phyloP scores from a whole-genome alignment of 768 basidiomycete genomes.

The Hortiboletus campestris region DNA sequence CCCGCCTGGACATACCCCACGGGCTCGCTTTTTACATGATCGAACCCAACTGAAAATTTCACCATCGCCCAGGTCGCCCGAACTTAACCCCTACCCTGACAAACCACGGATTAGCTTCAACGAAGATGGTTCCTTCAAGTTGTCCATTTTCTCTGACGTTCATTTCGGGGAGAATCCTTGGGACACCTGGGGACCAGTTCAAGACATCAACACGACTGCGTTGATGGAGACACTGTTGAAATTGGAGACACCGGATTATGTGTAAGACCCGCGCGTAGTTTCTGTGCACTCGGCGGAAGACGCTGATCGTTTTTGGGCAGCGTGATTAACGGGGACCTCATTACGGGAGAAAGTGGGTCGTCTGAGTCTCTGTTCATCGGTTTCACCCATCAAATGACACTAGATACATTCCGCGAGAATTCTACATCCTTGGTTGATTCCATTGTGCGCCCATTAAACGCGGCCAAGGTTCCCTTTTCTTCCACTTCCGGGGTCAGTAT shows the following conservation, averaged over 20 bases:
- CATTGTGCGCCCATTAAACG: slow-evolving; percentile 60
- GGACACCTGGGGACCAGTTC: slow-evolving; percentile 63
- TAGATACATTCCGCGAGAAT: slow-evolving; percentile 67
- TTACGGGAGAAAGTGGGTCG: slow-evolving; percentile 62
- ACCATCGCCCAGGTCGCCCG: background rate
- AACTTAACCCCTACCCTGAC: slow-evolving; percentile 41
- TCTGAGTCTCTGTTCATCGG: background rate
- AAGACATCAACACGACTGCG: slow-evolving; percentile 60
- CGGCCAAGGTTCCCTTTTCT: slow-evolving; percentile 59
- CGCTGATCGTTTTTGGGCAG: slow-evolving; percentile 32
- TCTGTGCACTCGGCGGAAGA: background rate
- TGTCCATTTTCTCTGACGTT: slow-evolving; percentile 72
- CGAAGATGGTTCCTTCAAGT: slow-evolving; percentile 61
- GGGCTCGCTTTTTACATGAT: background rate
- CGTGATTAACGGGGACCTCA: slow-evolving; percentile 70
- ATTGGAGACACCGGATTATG: slow-evolving; percentile 66
- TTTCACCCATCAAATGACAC: background rate
- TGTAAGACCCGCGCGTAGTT: slow-evolving; percentile 39
- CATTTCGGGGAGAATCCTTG: slow-evolving; percentile 78
- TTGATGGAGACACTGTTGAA: slow-evolving; percentile 57
- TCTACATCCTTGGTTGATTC: slow-evolving; percentile 64
- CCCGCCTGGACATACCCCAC: background rate
- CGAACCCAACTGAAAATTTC: background rate
- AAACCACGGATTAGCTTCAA: slow-evolving; percentile 57
- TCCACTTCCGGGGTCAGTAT: slow-evolving; percentile 63